A percentile compares a stretch with the other conserved stretches of the same genome.
phyloP scores from a whole-genome alignment of 2,329 filamentous ascomycete genomes.

The Apiospora kogelbergensis region DNA sequence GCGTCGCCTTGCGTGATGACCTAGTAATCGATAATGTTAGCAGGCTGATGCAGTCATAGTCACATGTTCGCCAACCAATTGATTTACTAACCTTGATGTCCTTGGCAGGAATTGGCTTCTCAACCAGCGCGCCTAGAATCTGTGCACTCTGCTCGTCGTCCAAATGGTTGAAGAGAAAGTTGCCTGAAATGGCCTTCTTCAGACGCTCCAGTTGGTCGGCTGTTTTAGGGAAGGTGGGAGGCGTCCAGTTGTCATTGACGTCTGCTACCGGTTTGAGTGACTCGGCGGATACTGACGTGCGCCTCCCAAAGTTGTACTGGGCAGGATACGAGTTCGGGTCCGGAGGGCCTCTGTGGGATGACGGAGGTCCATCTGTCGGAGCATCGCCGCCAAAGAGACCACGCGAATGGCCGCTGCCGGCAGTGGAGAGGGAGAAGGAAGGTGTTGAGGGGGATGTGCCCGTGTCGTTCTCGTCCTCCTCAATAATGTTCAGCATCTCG shows the following conservation, averaged over 20 bases:
- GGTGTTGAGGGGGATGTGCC: conserved; percentile 73
- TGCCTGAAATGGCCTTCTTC: conserved; percentile 77
- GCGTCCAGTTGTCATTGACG: conserved; percentile 84
- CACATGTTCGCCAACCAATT: not conserved
- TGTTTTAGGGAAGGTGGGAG: conserved; percentile 82
- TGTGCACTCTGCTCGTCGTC: conserved; percentile 90
- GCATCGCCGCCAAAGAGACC: conserved; percentile 54
- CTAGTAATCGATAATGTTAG: conserved; percentile 39
- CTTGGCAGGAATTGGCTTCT: conserved; percentile 93
- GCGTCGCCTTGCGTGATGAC: conserved; percentile 95
- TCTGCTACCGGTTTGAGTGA: conserved; percentile 87
- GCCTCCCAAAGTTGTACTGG: conserved; percentile 90
- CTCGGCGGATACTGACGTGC: conserved; percentile 95
- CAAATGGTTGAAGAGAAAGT: conserved; percentile 92
- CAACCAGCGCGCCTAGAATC: conserved; percentile 85
- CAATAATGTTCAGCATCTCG: conserved; percentile 62
- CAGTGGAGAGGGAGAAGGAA: conserved; percentile 49
- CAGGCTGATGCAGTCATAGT: not conserved
- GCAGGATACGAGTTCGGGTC: conserved; percentile 75
- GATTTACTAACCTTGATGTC: conserved; percentile 62
- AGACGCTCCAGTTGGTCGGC: conserved; percentile 78
- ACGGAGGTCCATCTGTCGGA: conserved; percentile 44
- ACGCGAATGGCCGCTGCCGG: conserved; percentile 49
- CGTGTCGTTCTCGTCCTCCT: conserved; percentile 79
- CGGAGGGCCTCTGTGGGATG: conserved; percentile 46